Evolutionary conservation across 805 yeast species (phyloP), one percentile per base, ranked within the genome.

Genomic region (Debaryomyces tyrocola): DNA sequence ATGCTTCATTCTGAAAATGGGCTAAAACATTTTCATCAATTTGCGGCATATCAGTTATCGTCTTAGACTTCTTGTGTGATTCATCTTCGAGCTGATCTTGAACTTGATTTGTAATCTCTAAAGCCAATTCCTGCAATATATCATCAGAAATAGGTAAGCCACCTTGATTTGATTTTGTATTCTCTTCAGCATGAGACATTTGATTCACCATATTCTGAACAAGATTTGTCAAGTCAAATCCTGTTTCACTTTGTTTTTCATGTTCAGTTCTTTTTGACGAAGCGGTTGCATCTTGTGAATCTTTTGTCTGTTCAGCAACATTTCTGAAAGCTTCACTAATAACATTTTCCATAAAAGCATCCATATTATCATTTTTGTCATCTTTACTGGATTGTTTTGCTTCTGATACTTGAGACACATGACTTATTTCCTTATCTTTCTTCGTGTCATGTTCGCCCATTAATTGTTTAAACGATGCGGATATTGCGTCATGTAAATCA

Each of bases 11-110:
- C 33, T 66, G 68, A 46, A 69, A 69, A 50, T 69, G 74, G 10
- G 62, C 69, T 27, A 69, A 53, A 17, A 67, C 63, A 35, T 59
- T 63, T 3, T 70, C 74, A 43, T 67, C 74, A 10, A 69, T 55
- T 40, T 57, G 66, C 3, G 74, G 74, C 36, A 69, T 48, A 11
- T 54, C 58, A 10, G 50, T 44, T 18, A 51, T 18, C 31, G 48
- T 20, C 17, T 45, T 40, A 12, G 31, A 45, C 43, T 42, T 42
- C 39, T 35, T 46, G n/a, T 44, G 9, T 12, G 46, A 14, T 28
- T 50, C 50, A 35, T 55, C 59, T 37, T 55, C 60, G 45, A 55
- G 48, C 42, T 63, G 62, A 40, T 47, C 62, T 45, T 59, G 67
- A 40, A 68, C 67, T 46, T 66, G 66, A 44, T 51, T 57, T 1